Evolutionary conservation across 495 filamentous ascomycete genomes (phyloP).

Genomic region (Aspergillus funiculosus): DNA sequence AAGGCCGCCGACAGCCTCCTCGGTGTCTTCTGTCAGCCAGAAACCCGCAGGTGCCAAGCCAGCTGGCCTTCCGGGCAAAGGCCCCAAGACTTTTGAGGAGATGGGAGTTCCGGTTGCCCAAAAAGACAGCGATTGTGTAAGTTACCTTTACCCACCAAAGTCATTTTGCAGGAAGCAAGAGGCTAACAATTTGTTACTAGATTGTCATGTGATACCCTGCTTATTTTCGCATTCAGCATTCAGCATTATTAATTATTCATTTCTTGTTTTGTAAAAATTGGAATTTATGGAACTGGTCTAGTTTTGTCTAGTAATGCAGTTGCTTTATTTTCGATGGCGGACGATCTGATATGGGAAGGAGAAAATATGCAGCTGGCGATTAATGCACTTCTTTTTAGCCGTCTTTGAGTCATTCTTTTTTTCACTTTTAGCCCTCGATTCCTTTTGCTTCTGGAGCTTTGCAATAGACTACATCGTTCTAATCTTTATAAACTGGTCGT

Average conservation of each 20-base stretch:
- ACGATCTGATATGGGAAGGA: not conserved
- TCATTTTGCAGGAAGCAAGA: not conserved
- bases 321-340: not conserved
- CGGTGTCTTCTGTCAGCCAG: slow-evolving; percentile 24
- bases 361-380: slow-evolving; percentile 1
- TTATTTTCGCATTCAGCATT: slow-evolving; percentile 10
- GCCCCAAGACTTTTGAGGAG: slow-evolving; percentile 94
- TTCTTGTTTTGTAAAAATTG: slow-evolving; percentile 13
- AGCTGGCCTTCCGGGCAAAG: slow-evolving; percentile 58
- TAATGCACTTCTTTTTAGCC: not conserved
- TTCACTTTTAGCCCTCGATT: not conserved
- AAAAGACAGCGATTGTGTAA: slow-evolving; percentile 85
- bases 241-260: slow-evolving; percentile 5
- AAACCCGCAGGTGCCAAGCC: slow-evolving; percentile 31
- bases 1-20: slow-evolving; percentile 20
- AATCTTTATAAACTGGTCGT: too few relatives aligned
- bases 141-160: slow-evolving; percentile 24
- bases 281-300: not conserved
- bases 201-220: slow-evolving; percentile 57
- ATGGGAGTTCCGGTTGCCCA: slow-evolving; percentile 87
- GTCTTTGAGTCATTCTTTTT: not conserved
- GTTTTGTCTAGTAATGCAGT: not conserved
- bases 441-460: not conserved
- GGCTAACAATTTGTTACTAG: slow-evolving; percentile 38
- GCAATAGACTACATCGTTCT: slow-evolving; percentile 2